Evolutionary conservation across 306 rosid genomes (phyloP).

Genomic region (Inga leiocalycina): DNA sequence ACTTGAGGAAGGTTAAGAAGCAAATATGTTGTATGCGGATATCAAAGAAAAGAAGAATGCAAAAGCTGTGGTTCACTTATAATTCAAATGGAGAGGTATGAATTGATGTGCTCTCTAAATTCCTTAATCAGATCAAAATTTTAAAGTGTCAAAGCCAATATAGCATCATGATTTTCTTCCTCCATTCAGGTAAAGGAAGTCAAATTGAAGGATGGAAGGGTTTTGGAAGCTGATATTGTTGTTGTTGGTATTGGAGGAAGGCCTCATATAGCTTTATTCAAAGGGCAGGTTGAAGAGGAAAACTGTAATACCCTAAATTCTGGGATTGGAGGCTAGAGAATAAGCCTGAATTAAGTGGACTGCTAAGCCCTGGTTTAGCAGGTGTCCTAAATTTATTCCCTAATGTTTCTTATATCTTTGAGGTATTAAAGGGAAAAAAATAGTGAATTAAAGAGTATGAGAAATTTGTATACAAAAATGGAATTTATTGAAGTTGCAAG

Average conservation of each 20-base stretch:
- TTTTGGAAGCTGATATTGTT: conserved; percentile 91
- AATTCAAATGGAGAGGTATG: conserved; percentile 84
- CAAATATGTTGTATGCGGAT: conserved; percentile 70
- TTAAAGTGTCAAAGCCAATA: conserved; percentile 18
- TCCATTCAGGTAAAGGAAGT: conserved; percentile 84
- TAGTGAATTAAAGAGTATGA: too few relatives aligned
- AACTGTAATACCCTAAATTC: too few relatives aligned
- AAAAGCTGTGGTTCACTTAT: conserved; percentile 77
- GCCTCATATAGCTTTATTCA: conserved; percentile 75
- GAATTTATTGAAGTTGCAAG: too few relatives aligned
- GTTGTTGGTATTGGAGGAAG: conserved; percentile 95
- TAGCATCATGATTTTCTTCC: conserved; percentile 3
- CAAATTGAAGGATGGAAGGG: conserved; percentile 86
- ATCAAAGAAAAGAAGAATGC: conserved; percentile 78
- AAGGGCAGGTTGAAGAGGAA: conserved; percentile 95
- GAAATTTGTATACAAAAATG: too few relatives aligned
- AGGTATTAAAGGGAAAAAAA: too few relatives aligned
- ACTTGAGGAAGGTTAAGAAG: conserved; percentile 91
- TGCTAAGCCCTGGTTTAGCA: too few relatives aligned
- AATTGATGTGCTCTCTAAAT: conserved; percentile 24
- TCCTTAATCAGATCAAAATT: conserved; percentile 5
- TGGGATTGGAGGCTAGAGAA: too few relatives aligned
- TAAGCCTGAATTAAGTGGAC: too few relatives aligned
- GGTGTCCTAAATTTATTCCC: too few relatives aligned
- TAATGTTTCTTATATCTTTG: too few relatives aligned